Evolutionary conservation across 495 filamentous ascomycete genomes (phyloP).

Genomic region (Talaromyces trachyspermus): DNA sequence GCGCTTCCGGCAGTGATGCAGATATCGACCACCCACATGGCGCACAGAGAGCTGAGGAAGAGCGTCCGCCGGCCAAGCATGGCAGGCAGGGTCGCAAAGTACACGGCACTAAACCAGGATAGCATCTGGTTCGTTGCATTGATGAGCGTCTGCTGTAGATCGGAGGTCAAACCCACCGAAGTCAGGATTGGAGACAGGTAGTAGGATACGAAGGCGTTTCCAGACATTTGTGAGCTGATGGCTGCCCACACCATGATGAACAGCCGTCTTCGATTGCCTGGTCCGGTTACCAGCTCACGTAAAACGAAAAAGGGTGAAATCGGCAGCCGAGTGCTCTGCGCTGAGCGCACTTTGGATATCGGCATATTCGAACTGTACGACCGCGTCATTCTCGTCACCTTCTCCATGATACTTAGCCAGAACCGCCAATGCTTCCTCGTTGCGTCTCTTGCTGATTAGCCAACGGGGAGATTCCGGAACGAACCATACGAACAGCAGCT

Average conservation of each 20-base stretch:
- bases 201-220: constrained; percentile 61
- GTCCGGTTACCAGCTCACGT: background rate
- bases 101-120: background rate
- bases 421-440: constrained; percentile 24
- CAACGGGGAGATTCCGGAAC: constrained; percentile 43
- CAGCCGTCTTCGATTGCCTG: constrained; percentile 1
- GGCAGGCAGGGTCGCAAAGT: constrained; percentile 37
- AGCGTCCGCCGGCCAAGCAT: constrained; percentile 50
- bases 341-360: background rate
- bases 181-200: constrained; percentile 51
- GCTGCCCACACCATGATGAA: constrained; percentile 22
- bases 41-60: constrained; percentile 43
- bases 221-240: constrained; percentile 61
- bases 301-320: background rate
- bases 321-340: background rate
- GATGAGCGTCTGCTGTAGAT: constrained; percentile 1
- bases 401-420: constrained; percentile 28
- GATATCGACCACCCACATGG: constrained; percentile 30
- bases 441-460: constrained; percentile 33
- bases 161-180: constrained; percentile 44
- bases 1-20: constrained; percentile 3
- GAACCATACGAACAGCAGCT: constrained; percentile 29
- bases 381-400: constrained; percentile 13
- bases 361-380: background rate
- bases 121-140: background rate